Base-by-base conservation (phyloP, 768 basidiomycete genomes). In the Megacollybia marginata region DNA sequence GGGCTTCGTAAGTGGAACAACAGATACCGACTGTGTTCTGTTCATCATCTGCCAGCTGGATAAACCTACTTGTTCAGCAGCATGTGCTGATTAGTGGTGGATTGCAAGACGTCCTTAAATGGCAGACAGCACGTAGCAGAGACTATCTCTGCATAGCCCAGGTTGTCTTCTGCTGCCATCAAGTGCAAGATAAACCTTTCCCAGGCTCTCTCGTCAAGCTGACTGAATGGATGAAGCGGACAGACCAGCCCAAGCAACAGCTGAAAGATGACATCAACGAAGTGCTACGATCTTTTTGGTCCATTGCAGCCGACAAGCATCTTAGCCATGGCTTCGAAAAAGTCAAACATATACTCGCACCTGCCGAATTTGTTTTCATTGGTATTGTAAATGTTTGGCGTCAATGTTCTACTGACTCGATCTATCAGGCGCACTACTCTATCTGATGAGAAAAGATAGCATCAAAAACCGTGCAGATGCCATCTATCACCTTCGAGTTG, bases 291-390 rank as follows among this genome's bases (percentile, higher is more conserved):
- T 72, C 72, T 28, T 75, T 85, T 43, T 76, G 74, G 66, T 64
- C 71, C 18, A 71, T 88, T 42, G 83, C 83, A 2, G 57, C 53
- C 9, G 64, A 70, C 31, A 18, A 51, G 1, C 42, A 58, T 6
- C 64, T 77, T 33, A 75, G 73, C n/a, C 52, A 60, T 11, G 80
- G 70, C 2, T 83, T 89, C 55, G 66, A 53, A 15, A 65, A 70
- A 20, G 73, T 85, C n/a, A 66, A 69, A 49, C 75, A 79, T 52
- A 74, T 80, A 23, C 73, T 90, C 36, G 80, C 85, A 2, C 86
- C 86, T 1, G 79, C 83, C 8, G 85, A 89, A 58, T 87, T 92
- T 60, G 79, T 90, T 32, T 91, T 86, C 62, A 81, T 89, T 38
- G 87, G 90, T 90, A 18, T n/a, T 13, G 12, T 16, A n/a, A 5